These are phyloP conservation scores for Phaeosphaeriaceae sp. DNA, from an alignment of 2,329 filamentous ascomycete genomes.

Conservation along the genomic window DNA sequence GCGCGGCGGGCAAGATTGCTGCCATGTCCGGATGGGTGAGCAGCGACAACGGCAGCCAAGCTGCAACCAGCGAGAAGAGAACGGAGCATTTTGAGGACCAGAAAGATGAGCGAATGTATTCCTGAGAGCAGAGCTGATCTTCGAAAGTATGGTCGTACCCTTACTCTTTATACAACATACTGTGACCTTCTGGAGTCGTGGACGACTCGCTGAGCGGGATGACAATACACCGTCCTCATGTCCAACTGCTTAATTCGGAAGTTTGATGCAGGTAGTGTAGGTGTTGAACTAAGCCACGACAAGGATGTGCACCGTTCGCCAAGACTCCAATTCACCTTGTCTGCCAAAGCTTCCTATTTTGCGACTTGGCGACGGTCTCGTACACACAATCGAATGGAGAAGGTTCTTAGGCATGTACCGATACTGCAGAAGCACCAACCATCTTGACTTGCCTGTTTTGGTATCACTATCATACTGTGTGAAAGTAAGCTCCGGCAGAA, in stretches of 20 bases:
- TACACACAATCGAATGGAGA: neutral
- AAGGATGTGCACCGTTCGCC: neutral
- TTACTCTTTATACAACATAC: conserved; percentile 1
- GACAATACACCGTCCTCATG: neutral
- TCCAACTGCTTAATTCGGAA: conserved; percentile 8
- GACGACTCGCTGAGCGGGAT: neutral
- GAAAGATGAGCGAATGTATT: neutral
- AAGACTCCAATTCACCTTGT: neutral
- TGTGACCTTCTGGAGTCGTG: neutral
- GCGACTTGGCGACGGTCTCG: conserved; percentile 1
- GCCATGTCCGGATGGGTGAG: conserved; percentile 4
- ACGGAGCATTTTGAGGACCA: neutral
- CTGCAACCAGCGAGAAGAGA: conserved; percentile 4
- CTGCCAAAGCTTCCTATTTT: conserved; percentile 2
- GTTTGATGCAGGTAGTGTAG: neutral
- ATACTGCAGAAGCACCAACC: neutral
- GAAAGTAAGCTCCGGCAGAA: neutral
- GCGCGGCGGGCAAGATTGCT: conserved; percentile 4
- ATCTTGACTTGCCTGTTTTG: conserved; percentile 10
- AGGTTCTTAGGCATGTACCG: neutral
- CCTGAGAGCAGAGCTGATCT: neutral
- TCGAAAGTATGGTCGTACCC: neutral
- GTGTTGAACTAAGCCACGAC: neutral
- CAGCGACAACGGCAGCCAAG: conserved; percentile 2
- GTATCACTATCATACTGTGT: neutral